Evolutionary conservation across 1,284 basidiomycete species (phyloP).

Genomic region (Pisolithus thermaeus): DNA sequence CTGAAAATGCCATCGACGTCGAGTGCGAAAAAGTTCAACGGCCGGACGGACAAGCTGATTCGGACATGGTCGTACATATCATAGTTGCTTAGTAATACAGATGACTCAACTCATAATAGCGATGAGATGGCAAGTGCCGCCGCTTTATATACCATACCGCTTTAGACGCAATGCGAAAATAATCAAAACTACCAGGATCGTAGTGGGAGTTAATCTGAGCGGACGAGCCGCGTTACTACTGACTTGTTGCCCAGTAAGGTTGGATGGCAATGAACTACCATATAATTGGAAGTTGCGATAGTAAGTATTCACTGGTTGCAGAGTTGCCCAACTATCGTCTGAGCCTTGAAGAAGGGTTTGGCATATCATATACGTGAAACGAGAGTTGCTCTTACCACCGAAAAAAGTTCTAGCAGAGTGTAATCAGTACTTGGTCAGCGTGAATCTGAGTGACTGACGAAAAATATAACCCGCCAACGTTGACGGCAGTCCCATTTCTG

Average conservation of each 20-base stretch:
- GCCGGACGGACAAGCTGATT: not conserved
- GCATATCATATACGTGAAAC: not conserved
- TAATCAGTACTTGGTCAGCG: slow-evolving; percentile 2
- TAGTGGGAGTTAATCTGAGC: not conserved
- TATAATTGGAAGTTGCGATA: slow-evolving; percentile 63
- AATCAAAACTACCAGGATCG: not conserved
- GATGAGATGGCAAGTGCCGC: too few species aligned
- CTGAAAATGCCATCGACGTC: slow-evolving; percentile 78
- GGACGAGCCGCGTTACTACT: not conserved
- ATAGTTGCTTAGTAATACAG: too few species aligned
- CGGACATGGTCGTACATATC: not conserved
- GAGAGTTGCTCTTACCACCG: slow-evolving; percentile 40
- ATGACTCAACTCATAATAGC: too few species aligned
- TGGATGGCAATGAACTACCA: slow-evolving; percentile 42
- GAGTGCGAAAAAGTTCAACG: not conserved
- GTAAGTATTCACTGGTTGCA: slow-evolving; percentile 56
- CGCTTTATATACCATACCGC: not conserved
- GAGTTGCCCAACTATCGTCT: slow-evolving; percentile 61
- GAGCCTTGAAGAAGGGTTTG: slow-evolving; percentile 34
- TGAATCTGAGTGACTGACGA: slow-evolving; percentile 40
- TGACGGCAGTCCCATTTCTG: slow-evolving; percentile 38
- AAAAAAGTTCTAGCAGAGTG: slow-evolving; percentile 55
- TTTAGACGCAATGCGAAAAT: not conserved
- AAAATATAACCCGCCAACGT: slow-evolving; percentile 59
- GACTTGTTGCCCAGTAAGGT: slow-evolving; percentile 20